Evolutionary conservation across 768 basidiomycete genomes (phyloP).

Genomic region (Boletus speciosus): DNA sequence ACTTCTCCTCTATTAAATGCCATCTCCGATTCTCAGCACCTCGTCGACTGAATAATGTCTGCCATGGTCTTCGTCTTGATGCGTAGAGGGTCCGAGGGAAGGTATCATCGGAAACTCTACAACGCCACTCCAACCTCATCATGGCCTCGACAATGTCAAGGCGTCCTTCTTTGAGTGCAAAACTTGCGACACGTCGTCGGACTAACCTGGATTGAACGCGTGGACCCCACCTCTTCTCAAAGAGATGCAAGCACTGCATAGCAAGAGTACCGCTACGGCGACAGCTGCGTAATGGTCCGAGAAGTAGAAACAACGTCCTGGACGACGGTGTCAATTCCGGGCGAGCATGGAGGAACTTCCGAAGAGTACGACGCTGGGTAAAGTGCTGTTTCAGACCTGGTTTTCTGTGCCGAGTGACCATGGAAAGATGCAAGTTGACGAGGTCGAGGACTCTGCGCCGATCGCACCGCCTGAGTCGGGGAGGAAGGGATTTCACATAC

Average conservation of each 20-base stretch:
- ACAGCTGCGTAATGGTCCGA: constrained; percentile 47
- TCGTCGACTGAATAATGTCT: constrained; percentile 19
- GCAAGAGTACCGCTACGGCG: constrained; percentile 57
- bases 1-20: constrained; percentile 24
- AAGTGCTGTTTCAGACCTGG: constrained; percentile 43
- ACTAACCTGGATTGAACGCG: constrained; percentile 55
- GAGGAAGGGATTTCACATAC: constrained; percentile 52
- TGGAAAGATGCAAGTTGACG: constrained; percentile 44
- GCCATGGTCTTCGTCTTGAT: constrained; percentile 21
- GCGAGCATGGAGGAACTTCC: constrained; percentile 44
- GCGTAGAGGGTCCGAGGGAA: constrained; percentile 7
- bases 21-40: constrained; percentile 33
- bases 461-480: constrained; percentile 33
- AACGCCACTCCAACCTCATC: constrained; percentile 15
- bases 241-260: constrained; percentile 40
- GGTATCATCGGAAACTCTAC: constrained; percentile 3
- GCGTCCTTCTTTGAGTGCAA: constrained; percentile 66
- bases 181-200: constrained; percentile 51
- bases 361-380: constrained; percentile 42
- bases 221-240: constrained; percentile 54
- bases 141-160: constrained; percentile 42
- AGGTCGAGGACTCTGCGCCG: constrained; percentile 45
- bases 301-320: constrained; percentile 55
- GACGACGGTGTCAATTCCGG: constrained; percentile 53
- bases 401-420: constrained; percentile 32